A percentile compares a stretch with the other conserved stretches of the same genome.
phyloP scores from a whole-genome alignment of 2,329 filamentous ascomycete genomes.

The Tothia fuscella region DNA sequence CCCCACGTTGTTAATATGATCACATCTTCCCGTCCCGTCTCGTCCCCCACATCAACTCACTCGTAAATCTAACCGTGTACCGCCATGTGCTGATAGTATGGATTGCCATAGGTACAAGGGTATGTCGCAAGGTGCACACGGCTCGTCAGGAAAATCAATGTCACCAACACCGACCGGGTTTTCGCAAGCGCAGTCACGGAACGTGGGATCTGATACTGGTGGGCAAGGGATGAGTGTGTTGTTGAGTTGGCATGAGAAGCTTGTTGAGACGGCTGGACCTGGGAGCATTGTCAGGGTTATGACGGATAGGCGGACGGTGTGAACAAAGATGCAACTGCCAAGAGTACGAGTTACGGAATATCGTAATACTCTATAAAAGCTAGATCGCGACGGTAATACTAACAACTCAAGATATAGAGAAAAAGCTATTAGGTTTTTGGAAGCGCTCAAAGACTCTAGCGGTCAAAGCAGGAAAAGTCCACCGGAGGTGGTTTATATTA shows the following conservation, averaged over 20 bases:
- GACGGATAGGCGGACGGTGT: slow-evolving; percentile 91
- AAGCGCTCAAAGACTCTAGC: too few relatives aligned
- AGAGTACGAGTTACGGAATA: too few relatives aligned
- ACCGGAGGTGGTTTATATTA: too few relatives aligned
- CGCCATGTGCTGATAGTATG: too few relatives aligned
- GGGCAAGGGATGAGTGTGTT: slow-evolving; percentile 91
- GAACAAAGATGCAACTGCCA: slow-evolving; percentile 18
- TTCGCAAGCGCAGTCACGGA: slow-evolving; percentile 57
- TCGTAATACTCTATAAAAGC: too few relatives aligned
- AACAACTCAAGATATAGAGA: too few relatives aligned
- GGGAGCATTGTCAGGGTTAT: slow-evolving; percentile 86
- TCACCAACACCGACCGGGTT: slow-evolving; percentile 79
- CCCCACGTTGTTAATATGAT: too few relatives aligned
- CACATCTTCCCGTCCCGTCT: not conserved
- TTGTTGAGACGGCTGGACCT: slow-evolving; percentile 83
- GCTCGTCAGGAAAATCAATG: slow-evolving; percentile 28
- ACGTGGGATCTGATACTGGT: slow-evolving; percentile 51
- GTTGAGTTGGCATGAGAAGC: slow-evolving; percentile 96
- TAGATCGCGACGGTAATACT: too few relatives aligned
- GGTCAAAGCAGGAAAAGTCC: too few relatives aligned
- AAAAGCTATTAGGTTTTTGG: too few relatives aligned
- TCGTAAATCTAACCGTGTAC: not conserved
- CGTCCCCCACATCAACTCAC: not conserved
- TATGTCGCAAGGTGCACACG: slow-evolving; percentile 44
- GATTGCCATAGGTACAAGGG: slow-evolving; percentile 87